Base-by-base conservation (phyloP, 108 stramenopile genomes). In the Skeletonema tropicum region DNA sequence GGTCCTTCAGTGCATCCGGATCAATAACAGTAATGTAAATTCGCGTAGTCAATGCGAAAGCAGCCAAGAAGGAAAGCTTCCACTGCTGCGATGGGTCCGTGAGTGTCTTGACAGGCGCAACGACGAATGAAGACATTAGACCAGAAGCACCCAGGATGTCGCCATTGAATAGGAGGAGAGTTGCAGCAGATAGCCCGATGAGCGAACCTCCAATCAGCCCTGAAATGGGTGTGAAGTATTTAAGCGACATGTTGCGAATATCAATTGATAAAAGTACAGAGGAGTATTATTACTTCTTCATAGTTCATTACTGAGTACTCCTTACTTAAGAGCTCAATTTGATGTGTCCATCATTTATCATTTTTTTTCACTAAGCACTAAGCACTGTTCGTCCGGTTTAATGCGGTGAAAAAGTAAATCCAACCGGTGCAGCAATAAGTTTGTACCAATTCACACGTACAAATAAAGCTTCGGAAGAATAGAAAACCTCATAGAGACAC, bases 91-190 rank as follows among this genome's bases (percentile, higher is more conserved):
- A 49, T 31, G 75, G 76, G 14, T 74, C 21, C 10, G 31, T 64
- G 17, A 85, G 17, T 1, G 67, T 41, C 31, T 74, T 31, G 23
- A 38, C 55, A 17, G 81, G 77, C 25, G 81, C 55, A 11, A 76
- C 36, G 10, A 83, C 61, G 46, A 69, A 39, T 5, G 84, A 75
- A 14, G 64, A 60, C 19, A 81, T 62, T 35, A 90, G 82, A 14
- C 89, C 89, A 31, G 70, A 71, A 19, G 85, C 72, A 26, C 89
- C 89, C 62, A 90, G 64, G 26, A 90, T 84, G 25, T 87, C 85
- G 31, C 89, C 89, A 35, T 76, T 81, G 31, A 79, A 31, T 19
- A 90, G 42, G 7, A 90, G 83, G 5, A 90, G 76, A 10, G 74
- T 75, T 2, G 74, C 82, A 0, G 86, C 70, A 1, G 84, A 80